Percentiles rank a stretch among this genome's conserved stretches.
Conservation (phyloP, 2,329 filamentous ascomycete species). For the Sporothrix globosa region DNA sequence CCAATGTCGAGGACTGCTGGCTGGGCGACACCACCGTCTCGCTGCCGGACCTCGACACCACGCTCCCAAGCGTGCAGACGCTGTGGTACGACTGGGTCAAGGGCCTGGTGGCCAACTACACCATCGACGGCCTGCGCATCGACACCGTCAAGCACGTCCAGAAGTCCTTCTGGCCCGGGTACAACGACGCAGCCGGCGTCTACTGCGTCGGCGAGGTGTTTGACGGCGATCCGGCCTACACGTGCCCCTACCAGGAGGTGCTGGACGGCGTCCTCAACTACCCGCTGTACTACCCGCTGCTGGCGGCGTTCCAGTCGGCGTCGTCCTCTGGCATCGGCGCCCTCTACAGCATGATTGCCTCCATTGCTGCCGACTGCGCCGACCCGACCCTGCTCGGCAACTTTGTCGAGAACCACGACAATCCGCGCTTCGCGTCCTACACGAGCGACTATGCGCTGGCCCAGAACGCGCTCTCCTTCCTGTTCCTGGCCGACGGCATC, state of each 20-base stretch:
- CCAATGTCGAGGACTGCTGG: constrained; percentile 54
- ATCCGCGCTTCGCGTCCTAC: constrained; percentile 55
- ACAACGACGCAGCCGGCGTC: constrained; percentile 58
- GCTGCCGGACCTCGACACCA: constrained; percentile 66
- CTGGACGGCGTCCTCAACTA: constrained; percentile 66
- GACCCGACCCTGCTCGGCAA: constrained; percentile 53
- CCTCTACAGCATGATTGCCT: constrained; percentile 47
- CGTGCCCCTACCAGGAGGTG: constrained; percentile 56
- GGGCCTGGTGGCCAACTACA: constrained; percentile 61
- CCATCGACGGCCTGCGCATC: constrained; percentile 60
- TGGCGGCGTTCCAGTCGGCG: constrained; percentile 42
- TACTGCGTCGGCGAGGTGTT: constrained; percentile 65
- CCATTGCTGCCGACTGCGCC: constrained; percentile 45
- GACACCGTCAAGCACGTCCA: constrained; percentile 66
- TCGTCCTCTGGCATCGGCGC: constrained; percentile 45
- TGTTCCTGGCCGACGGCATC: constrained; percentile 49
- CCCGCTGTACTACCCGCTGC: constrained; percentile 49
- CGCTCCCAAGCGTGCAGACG: constrained; percentile 42
- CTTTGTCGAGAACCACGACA: constrained; percentile 65
- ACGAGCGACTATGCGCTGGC: constrained; percentile 59
- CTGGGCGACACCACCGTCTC: constrained; percentile 57
- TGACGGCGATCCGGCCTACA: constrained; percentile 56
- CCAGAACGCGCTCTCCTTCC: constrained; percentile 63
- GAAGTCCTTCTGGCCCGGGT: constrained; percentile 60
- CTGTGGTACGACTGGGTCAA: constrained; percentile 63